Conservation (phyloP, 257 asterid species). For the Prunella vulgaris region DNA sequence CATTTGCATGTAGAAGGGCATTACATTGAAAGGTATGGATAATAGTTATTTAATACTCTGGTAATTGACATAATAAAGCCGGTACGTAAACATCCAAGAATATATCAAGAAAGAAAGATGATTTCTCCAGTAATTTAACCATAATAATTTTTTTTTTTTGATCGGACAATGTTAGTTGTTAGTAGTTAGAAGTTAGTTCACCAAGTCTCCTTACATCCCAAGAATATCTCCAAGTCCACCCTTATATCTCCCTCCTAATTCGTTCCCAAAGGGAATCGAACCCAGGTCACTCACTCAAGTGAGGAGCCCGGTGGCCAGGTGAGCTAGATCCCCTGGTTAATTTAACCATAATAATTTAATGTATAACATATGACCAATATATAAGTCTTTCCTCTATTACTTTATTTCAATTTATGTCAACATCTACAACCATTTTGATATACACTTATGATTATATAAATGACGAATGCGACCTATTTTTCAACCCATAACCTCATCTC, state of each 20-base stretch:
- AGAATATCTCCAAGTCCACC: no score
- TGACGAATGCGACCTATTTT: neutral
- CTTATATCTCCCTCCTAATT: no score
- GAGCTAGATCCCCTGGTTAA: no score
- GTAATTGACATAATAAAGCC: neutral
- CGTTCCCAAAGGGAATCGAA: no score
- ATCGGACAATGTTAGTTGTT: no score
- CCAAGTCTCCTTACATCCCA: no score
- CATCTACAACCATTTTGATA: constrained; percentile 14
- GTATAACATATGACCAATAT: constrained; percentile 18
- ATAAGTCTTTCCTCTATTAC: constrained; percentile 26
- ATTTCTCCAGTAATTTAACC: constrained; percentile 37
- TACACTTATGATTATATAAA: constrained; percentile 9
- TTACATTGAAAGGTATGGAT: constrained; percentile 22
- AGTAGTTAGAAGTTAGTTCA: no score
- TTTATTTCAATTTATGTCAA: constrained; percentile 22
- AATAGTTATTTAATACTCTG: constrained; percentile 8
- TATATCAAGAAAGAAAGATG: constrained; percentile 38
- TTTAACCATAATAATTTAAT: constrained; percentile 22
- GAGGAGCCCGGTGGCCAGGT: no score
- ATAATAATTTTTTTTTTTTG: no score
- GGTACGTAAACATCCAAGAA: constrained; percentile 29
- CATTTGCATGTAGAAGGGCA: constrained; percentile 11
- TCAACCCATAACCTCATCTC: constrained; percentile 16
- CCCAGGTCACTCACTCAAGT: no score